These are phyloP conservation scores for Cerrena zonata DNA, from an alignment of 1,284 basidiomycete species.

Conservation along the genomic window DNA sequence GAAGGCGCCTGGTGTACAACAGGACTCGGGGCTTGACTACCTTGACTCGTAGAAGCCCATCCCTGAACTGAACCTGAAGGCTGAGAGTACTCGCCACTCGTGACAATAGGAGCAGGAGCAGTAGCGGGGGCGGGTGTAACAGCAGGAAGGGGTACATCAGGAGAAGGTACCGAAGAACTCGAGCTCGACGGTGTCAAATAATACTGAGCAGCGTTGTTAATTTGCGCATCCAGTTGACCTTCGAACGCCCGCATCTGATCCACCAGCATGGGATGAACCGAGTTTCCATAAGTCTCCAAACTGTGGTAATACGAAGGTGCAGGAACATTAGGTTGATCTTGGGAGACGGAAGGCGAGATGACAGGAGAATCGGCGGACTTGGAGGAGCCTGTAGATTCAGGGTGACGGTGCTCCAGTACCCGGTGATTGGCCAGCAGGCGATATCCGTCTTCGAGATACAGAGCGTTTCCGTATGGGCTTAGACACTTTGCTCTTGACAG, in stretches of 20 bases:
- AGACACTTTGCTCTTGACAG: slow-evolving; percentile 41
- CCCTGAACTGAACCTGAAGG: too few species aligned
- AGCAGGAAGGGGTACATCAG: not conserved
- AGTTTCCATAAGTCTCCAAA: slow-evolving; percentile 23
- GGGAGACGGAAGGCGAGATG: slow-evolving; percentile 10
- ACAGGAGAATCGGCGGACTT: slow-evolving; percentile 17
- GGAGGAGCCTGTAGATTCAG: slow-evolving; percentile 8
- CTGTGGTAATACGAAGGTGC: slow-evolving; percentile 7
- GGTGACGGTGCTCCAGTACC: slow-evolving; percentile 14
- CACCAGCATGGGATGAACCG: slow-evolving; percentile 54
- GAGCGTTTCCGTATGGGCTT: slow-evolving; percentile 14
- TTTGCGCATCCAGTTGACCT: slow-evolving; percentile 49
- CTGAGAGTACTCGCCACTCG: not conserved
- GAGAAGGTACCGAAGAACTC: not conserved
- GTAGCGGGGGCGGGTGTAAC: not conserved
- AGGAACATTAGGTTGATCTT: not conserved
- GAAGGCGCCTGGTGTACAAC: slow-evolving; percentile 1
- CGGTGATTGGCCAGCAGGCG: slow-evolving; percentile 14
- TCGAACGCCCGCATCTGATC: slow-evolving; percentile 57
- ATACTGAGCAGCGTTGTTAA: slow-evolving; percentile 19
- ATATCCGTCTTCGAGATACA: slow-evolving; percentile 15
- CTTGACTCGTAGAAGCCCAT: slow-evolving; percentile 1
- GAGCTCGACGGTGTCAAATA: not conserved
- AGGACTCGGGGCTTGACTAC: not conserved
- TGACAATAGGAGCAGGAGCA: not conserved